Conservation (phyloP, 2,329 filamentous ascomycete genomes). For the Sphaceloma murrayae region DNA sequence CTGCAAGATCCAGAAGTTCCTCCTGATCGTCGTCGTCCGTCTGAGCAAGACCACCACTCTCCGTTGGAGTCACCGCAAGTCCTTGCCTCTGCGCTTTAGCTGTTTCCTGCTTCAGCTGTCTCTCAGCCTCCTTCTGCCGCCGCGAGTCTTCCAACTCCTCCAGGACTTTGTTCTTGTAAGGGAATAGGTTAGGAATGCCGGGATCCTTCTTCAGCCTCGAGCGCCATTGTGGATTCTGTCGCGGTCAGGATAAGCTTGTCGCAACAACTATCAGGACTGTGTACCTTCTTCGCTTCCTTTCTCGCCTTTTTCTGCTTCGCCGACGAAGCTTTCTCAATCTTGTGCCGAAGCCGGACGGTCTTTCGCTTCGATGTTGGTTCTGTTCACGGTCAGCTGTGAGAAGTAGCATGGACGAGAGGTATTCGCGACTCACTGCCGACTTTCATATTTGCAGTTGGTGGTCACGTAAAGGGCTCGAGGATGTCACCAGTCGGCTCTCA, state of each 20-base stretch:
- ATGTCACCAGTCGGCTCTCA: neutral
- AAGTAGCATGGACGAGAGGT: neutral
- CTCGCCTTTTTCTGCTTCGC: constrained; percentile 85
- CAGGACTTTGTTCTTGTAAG: constrained; percentile 91
- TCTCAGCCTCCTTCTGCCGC: constrained; percentile 70
- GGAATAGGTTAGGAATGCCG: constrained; percentile 93
- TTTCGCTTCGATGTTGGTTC: constrained; percentile 88
- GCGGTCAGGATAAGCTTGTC: constrained; percentile 21
- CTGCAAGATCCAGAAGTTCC: constrained; percentile 35
- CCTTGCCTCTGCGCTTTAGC: constrained; percentile 41
- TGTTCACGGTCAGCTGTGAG: neutral
- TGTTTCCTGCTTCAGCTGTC: constrained; percentile 58
- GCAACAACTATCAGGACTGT: neutral
- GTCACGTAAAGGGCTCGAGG: neutral
- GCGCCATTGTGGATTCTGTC: constrained; percentile 83
- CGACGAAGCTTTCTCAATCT: constrained; percentile 85
- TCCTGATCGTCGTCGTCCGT: constrained; percentile 46
- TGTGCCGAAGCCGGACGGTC: constrained; percentile 81
- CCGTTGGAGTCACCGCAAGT: constrained; percentile 28
- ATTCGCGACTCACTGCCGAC: constrained; percentile 7
- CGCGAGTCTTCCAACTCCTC: constrained; percentile 89
- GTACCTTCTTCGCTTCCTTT: constrained; percentile 76
- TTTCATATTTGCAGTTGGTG: constrained; percentile 7
- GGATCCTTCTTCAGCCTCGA: constrained; percentile 95
- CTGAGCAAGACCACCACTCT: constrained; percentile 31